These are phyloP conservation scores for Plasmodium coatneyi DNA, from an alignment of 169 alveolate genomes.

Conservation along the genomic window DNA sequence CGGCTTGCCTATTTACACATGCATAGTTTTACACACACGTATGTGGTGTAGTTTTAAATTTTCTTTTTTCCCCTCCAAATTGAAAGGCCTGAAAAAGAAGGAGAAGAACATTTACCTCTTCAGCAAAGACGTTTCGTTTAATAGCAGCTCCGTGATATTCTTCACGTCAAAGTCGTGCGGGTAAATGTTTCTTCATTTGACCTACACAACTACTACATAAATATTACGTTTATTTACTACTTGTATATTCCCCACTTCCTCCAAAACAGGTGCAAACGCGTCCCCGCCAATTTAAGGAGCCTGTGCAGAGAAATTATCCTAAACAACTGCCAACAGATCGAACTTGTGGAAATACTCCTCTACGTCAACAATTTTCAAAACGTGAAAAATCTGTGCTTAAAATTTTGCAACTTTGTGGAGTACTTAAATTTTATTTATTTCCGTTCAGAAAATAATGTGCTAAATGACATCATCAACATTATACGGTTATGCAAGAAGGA, in stretches of 20 bases:
- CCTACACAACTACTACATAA: not conserved
- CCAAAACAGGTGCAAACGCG: constrained; percentile 15
- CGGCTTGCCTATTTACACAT: not conserved
- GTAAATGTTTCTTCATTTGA: not conserved
- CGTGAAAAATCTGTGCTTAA: constrained; percentile 4
- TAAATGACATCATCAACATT: constrained; percentile 38
- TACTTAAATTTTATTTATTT: constrained; percentile 59
- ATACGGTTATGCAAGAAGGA: constrained; percentile 33
- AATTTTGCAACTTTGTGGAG: constrained; percentile 43
- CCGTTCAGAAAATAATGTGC: constrained; percentile 16
- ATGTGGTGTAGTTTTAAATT: not conserved
- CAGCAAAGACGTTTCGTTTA: constrained; percentile 46
- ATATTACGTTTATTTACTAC: not conserved
- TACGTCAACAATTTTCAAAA: constrained; percentile 37
- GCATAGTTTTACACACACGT: not conserved
- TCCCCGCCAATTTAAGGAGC: constrained; percentile 51
- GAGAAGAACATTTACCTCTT: constrained; percentile 60
- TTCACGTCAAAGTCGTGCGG: constrained; percentile 40
- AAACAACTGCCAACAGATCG: constrained; percentile 28
- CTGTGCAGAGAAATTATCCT: constrained; percentile 54
- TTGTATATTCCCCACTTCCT: not conserved
- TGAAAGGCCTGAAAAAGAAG: constrained; percentile 58
- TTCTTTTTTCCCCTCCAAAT: not conserved
- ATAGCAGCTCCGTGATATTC: constrained; percentile 54
- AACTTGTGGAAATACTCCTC: constrained; percentile 36